phyloP scores from a whole-genome alignment of 1,284 basidiomycete genomes.

The Rugosomyces carneus region DNA sequence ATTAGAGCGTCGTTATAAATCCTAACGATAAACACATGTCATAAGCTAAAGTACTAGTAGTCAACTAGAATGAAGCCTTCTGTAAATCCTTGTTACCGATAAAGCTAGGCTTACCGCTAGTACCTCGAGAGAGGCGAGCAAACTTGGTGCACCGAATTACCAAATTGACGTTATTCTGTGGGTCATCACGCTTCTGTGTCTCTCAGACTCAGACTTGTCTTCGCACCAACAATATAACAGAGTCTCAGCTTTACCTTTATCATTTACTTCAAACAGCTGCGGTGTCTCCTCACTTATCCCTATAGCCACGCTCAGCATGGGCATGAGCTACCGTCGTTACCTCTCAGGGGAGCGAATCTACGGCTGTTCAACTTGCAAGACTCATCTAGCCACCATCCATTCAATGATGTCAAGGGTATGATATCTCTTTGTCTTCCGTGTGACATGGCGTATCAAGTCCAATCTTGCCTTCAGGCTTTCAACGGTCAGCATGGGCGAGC shows the following conservation, averaged over 20 bases:
- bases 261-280: no score
- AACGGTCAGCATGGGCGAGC: constrained; percentile 94
- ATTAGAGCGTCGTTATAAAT: neutral
- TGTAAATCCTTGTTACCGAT: no score
- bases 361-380: constrained; percentile 86
- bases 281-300: constrained; percentile 2
- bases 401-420: constrained; percentile 87
- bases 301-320: constrained; percentile 48
- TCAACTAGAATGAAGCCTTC: no score
- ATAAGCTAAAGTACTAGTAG: no score
- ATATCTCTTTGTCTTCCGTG: constrained; percentile 2
- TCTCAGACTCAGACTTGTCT: constrained; percentile 11
- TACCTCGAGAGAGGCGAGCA: no score
- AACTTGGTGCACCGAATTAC: no score
- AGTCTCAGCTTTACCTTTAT: neutral
- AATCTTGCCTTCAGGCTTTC: constrained; percentile 59
- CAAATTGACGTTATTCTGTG: no score
- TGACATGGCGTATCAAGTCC: neutral
- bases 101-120: no score
- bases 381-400: constrained; percentile 90
- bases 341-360: constrained; percentile 86
- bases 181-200: constrained; percentile 8
- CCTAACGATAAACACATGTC: neutral
- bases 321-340: constrained; percentile 85
- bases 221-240: constrained; percentile 12